These are phyloP conservation scores for Puccinellia tenuiflora DNA, from an alignment of 176 grass and related monocot genomes.

Conservation along the genomic window DNA sequence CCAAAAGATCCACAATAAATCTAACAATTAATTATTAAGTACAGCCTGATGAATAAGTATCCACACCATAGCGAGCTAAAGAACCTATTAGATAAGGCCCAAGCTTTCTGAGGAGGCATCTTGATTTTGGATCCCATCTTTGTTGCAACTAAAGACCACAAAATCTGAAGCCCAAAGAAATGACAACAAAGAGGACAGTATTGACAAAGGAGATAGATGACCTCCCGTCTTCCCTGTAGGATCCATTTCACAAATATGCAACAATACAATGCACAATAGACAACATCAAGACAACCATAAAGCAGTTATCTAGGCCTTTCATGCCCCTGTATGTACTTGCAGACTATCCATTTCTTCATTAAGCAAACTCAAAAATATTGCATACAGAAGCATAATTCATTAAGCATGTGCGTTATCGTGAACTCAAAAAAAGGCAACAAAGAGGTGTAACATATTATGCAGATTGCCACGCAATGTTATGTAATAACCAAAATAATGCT, in stretches of 20 bases:
- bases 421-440: no score
- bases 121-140: conserved; percentile 21
- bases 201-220: conserved; percentile 2
- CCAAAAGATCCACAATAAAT: conserved; percentile 26
- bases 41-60: background rate
- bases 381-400: no score
- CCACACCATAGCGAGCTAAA: conserved; percentile 21
- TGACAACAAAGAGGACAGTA: background rate
- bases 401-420: no score
- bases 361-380: conserved; percentile 1
- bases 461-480: background rate
- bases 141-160: background rate
- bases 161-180: conserved; percentile 18
- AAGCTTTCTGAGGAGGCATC: conserved; percentile 31
- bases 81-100: background rate
- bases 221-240: conserved; percentile 2
- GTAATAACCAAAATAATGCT: background rate
- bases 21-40: background rate
- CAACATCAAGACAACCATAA: background rate
- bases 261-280: background rate
- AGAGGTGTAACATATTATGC: background rate
- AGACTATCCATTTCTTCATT: background rate
- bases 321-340: background rate
- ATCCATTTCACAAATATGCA: background rate
- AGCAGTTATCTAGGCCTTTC: background rate